phyloP scores from a whole-genome alignment of 192 early-diverging fungal genomes.

The Coemansia guatemalensis region DNA sequence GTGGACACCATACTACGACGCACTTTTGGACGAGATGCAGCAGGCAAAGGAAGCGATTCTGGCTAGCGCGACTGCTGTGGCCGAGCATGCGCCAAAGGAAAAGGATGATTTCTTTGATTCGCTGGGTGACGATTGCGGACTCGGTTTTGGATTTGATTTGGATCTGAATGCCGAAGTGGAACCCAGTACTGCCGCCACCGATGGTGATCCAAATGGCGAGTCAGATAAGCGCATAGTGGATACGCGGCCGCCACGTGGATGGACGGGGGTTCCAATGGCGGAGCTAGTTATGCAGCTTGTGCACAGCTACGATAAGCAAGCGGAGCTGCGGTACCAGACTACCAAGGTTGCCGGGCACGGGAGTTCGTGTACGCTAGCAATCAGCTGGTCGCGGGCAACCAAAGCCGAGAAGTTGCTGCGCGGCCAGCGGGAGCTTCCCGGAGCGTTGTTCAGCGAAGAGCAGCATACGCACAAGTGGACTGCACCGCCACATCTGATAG shows the following conservation, averaged over 20 bases:
- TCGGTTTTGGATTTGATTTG: conserved; percentile 11
- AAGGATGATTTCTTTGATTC: conserved; percentile 5
- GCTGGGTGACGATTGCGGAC: not conserved
- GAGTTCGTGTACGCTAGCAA: conserved; percentile 2
- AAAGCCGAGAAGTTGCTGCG: not conserved
- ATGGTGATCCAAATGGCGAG: not conserved
- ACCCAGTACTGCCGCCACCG: not conserved
- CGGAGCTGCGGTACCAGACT: conserved; percentile 3
- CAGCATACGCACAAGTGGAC: conserved; percentile 12
- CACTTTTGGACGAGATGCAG: conserved; percentile 19
- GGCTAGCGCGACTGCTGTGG: not conserved
- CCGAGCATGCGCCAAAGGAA: not conserved
- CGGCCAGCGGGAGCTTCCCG: not conserved
- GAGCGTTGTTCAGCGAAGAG: not conserved
- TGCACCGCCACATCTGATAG: conserved; percentile 1
- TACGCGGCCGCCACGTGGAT: conserved; percentile 8
- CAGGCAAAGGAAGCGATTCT: not conserved
- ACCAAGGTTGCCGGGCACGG: not conserved
- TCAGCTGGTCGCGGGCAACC: conserved; percentile 13
- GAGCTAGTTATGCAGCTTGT: conserved; percentile 8
- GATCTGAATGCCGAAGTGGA: not conserved
- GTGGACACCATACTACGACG: conserved; percentile 27
- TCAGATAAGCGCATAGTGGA: not conserved
- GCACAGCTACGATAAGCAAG: conserved; percentile 14
- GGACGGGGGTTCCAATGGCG: conserved; percentile 9